Base-by-base conservation (phyloP, 345 rosid species). In the Brassica incana region DNA sequence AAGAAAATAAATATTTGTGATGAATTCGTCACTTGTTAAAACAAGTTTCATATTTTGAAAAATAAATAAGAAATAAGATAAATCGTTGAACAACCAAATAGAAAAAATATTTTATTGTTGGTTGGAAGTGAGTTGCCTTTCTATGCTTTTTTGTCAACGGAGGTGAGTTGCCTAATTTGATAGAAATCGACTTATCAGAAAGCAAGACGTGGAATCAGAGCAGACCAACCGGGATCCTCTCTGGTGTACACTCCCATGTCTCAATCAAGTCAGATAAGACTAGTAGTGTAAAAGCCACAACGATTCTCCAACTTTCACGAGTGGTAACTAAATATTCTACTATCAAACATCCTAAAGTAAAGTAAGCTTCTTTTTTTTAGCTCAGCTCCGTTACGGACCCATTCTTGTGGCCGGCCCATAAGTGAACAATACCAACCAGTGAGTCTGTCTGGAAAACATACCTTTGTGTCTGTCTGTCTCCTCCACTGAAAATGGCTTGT, bases 401-500 rank as follows among this genome's bases (percentile, higher is more conserved):
- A 15, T 54, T 54, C 9, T 54, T 58, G 12, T 2, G 23, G 23
- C 33, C 4, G 59, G 62, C 29, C 27, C 64, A 25, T 60, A 3
- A 60, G 3, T 60, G 64, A 60, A 16, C 7, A 54, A 7, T 6
- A 54, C 60, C 23, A 23, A 54, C 59, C 59, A 15, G 60, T 54
- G 60, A 9, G 48, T 38, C 11, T 38, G 45, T 38, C 45, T 38
- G 2, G 40, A 32, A 32, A 8, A 43, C 12, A 59, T 2, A 54
- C 54, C 64, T 54, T 64, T 50, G 25, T 12, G 29, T 75, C 54
- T 75, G 1, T 33, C 12, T 6, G 40, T 36, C 18, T 12, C 29
- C 61, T 70, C 71, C 58, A 50, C 64, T n/a, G 60, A 63, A 54
- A 52, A 80, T 76, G 83, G 68, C 83, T 0, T 75, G 5, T 58